Evolutionary conservation across 2,329 filamentous ascomycete genomes (phyloP), one percentile per base, ranked within the genome.

Genomic region (Botrytis fragariae): DNA sequence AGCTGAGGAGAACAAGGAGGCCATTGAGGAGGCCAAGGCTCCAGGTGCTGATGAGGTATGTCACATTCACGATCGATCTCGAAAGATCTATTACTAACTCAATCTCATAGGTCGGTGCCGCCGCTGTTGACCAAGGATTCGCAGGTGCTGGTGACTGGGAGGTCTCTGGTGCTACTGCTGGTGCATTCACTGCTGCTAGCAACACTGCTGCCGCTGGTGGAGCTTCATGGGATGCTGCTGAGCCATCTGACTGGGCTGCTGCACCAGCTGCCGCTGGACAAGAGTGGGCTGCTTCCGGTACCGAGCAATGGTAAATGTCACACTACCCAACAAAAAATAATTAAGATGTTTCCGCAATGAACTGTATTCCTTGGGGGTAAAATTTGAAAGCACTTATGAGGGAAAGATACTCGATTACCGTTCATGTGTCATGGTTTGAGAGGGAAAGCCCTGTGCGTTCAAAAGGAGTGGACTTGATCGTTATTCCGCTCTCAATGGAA

Each of bases 361-460:
- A 70, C 73, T 77, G 74, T 76, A 76, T 73, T 74, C 68, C 78
- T 79, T 79, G 81, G 80, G 79, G 82, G 82, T 86, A 84, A 85
- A 64, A 87, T 87, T 89, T 89, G 87, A 87, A 85, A 87, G 91
- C 90, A 92, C 94, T 98, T 88, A 98, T 92, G 95, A 98, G 94
- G 95, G 95, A 98, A 98, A 98, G 95, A 98, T 94, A 97, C 92
- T 94, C 88, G 83, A 82, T 82, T 83, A 84, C 83, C 82, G 82
- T 84, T 79, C 80, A 79, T 77, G 82, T 78, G 81, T 78, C 80
- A 75, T 75, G 78, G 78, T 75, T 83, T 82, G 83, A 85, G 91
- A 94, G 95, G 94, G 95, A 98, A 98, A 94, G 95, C 95, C 95
- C 94, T 98, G 95, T 71, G 96, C 90, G 87, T 90, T 87, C 89